A percentile compares a stretch with the other conserved stretches of the same genome.
phyloP scores from a whole-genome alignment of 1,284 basidiomycete species.

The Austropuccinia psidii region DNA sequence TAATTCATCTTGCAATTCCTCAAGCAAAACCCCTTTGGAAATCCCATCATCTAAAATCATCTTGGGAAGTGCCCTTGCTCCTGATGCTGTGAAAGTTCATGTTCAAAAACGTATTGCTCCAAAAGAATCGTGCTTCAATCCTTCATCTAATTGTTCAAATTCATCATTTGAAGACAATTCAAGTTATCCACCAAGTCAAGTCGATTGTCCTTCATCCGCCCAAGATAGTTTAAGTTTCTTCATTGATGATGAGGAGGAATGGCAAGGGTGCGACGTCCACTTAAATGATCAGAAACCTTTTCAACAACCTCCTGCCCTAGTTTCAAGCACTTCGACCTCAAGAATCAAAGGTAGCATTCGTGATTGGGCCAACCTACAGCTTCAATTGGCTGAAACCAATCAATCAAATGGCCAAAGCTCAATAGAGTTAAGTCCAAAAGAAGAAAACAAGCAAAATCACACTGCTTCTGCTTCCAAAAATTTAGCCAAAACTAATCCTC shows the following conservation, averaged over 20 bases:
- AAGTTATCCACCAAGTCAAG: no score
- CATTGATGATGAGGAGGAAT: constrained; percentile 33
- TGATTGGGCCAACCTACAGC: constrained; percentile 37
- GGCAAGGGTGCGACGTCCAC: constrained; percentile 1
- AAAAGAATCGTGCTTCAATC: no score
- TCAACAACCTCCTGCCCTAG: no score
- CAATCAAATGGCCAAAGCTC: neutral
- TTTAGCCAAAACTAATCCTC: no score
- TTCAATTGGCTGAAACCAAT: constrained; percentile 12
- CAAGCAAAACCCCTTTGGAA: neutral
- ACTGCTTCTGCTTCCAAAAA: neutral
- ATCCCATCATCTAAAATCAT: neutral
- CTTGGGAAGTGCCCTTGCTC: constrained; percentile 8
- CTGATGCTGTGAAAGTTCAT: neutral
- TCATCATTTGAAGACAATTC: neutral
- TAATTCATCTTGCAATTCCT: neutral
- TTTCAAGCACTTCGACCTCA: no score
- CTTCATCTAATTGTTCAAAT: constrained; percentile 5
- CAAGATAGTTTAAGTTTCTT: neutral
- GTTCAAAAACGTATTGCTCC: neutral
- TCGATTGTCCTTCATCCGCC: neutral
- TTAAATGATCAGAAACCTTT: neutral
- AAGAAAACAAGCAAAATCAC: neutral
- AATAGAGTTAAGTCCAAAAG: neutral
- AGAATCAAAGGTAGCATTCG: constrained; percentile 35